Evolutionary conservation across 1,284 basidiomycete genomes (phyloP), one percentile per base, ranked within the genome.

Genomic region (Tilletiaria anomala): DNA sequence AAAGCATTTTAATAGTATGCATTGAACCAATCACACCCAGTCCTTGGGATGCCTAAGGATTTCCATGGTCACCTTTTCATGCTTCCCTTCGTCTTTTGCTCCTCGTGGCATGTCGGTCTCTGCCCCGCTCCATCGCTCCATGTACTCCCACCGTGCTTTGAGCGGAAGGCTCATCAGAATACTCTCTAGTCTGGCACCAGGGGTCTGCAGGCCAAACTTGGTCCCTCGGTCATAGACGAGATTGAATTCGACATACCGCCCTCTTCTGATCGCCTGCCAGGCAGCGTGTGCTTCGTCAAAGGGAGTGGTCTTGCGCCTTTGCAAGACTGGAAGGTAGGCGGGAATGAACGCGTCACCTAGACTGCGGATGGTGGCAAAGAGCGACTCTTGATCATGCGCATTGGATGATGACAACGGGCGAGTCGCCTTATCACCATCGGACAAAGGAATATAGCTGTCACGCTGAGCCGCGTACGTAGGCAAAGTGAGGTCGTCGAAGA

Each of bases 401-500:
- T 46, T 40, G 10, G 41, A 17, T 2, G 53, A 56, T 8, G 50
- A 50, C 18, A 51, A 34, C 3, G 46, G 35, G 12, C 44, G 32
- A 0, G 42, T 44, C 4, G 48, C 37, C 37, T 48, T 53, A 14
- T 37, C 37, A 6, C 61, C 61, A 32, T 63, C 56, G 14, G 42
- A 44, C 12, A 61, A 44, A 2, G 58, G 54, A 24, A 63, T 50
- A 38, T 48, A 62, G 18, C 32, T 19, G 14, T 23, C 32, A 24
- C 37, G 34, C 6, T 29, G 22, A 29, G 22, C 21, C 20, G 40
- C 37, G 26, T 51, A 54, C 26, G 47, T 35, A 0, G 61, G 59
- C 2, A 65, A 40, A 3, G 58, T 56, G 22, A 66, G 37, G 37
- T 65, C 62, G 69, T 97, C 91, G 65, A 94, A 93, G 73, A 97